Percentiles rank a stretch among this genome's conserved stretches.
These are phyloP conservation scores for Hansenula lynferdii DNA, from an alignment of 1,139 yeast species.

Conservation along the genomic window DNA sequence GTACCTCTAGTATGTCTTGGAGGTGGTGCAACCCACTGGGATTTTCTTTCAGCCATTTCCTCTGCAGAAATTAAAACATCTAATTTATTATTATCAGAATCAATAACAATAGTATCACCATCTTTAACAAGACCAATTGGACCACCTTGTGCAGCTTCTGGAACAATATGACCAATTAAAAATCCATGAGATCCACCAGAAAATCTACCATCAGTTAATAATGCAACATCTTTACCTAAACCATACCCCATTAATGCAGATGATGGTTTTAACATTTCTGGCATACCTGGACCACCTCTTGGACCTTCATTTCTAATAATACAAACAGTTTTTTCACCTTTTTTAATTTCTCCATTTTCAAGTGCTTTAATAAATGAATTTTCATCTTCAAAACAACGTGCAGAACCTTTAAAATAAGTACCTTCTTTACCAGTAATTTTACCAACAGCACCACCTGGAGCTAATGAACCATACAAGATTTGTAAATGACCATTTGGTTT, in stretches of 20 bases:
- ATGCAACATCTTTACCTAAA: slow-evolving; percentile 93
- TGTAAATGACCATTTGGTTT: slow-evolving; percentile 92
- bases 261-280: slow-evolving; percentile 98
- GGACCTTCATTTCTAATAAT: slow-evolving; percentile 98
- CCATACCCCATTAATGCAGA: slow-evolving; percentile 98
- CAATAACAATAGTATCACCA: slow-evolving; percentile 89
- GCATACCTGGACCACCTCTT: slow-evolving; percentile 99
- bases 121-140: slow-evolving; percentile 93
- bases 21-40: slow-evolving; percentile 71
- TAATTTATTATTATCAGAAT: slow-evolving; percentile 84
- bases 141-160: slow-evolving; percentile 98
- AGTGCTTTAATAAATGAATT: slow-evolving; percentile 77
- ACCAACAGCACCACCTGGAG: slow-evolving; percentile 97
- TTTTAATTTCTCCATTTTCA: slow-evolving; percentile 89
- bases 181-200: slow-evolving; percentile 99
- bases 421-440: slow-evolving; percentile 99
- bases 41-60: slow-evolving; percentile 67
- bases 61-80: slow-evolving; percentile 74
- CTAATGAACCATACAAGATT: slow-evolving; percentile 85
- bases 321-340: slow-evolving; percentile 96
- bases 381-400: slow-evolving; percentile 88
- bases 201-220: slow-evolving; percentile 96
- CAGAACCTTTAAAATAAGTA: slow-evolving; percentile 87
- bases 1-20: slow-evolving; percentile 93
- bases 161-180: slow-evolving; percentile 96